Base-by-base conservation (phyloP, 2,329 filamentous ascomycete genomes). In the Lasiodiplodia hormozganensis region DNA sequence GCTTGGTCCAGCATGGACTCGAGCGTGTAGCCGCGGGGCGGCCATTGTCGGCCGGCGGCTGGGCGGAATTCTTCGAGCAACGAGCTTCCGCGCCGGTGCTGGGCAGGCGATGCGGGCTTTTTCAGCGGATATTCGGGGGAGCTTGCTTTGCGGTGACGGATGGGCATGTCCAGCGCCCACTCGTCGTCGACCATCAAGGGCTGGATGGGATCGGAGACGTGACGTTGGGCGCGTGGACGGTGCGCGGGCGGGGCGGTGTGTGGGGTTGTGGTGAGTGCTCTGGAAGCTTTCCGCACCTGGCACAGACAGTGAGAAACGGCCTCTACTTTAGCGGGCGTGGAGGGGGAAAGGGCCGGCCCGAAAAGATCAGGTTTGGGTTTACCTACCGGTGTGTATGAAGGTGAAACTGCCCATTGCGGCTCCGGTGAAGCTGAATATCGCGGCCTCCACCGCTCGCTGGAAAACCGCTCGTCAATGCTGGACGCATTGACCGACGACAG, bases 1-100 rank as follows among this genome's bases (percentile, higher is more conserved):
- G 71, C 65, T 31, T 74, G 71, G 31, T 70, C 71, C 66, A 82
- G 70, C 21, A 71, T 71, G 51, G 78, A 75, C 60, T 80, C 75
- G 62, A 70, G 70, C 25, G 74, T 72, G 74, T 76, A 80, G 40
- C 79, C 78, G 51, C 70, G 74, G n/a, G 80, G 80, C 28, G 80
- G 80, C 80, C 80, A 82, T 72, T 71, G 76, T 73, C 47, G 76
- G 75, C 36, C 40, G 56, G 68, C 73, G 65, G 18, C 31, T 3
- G 54, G 54, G 54, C 78, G 75, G 62, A 76, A 79, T 65, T 79
- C 77, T n/a, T 79, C 77, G 65, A 80, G 34, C 21, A 51, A n/a
- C 40, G 56, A 57, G 65, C 51, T 57, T 38, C 18, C 31, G 4
- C 57, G 47, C n/a, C 60, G 38, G 12, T 56, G 49, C n/a, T 57